A percentile compares a stretch with the other conserved stretches of the same genome.
Evolutionary conservation across 2,329 filamentous ascomycete genomes (phyloP).

Genomic region (Arthrobotrys musiformis): DNA sequence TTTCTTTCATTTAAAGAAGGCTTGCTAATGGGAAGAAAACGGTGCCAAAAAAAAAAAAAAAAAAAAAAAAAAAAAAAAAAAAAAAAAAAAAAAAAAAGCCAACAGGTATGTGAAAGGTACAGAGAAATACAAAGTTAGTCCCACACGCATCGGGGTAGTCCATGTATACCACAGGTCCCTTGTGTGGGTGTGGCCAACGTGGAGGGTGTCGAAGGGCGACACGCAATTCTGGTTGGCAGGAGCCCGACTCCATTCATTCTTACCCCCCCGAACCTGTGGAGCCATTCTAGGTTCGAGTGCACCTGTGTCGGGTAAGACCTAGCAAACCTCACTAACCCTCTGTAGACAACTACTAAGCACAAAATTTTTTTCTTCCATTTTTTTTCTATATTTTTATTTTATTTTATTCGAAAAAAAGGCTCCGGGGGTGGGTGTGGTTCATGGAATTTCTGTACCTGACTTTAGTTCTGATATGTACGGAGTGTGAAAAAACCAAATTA

Average conservation of each 20-base stretch:
- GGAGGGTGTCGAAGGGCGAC: constrained; percentile 37
- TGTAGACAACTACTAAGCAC: background rate
- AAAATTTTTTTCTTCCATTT: constrained; percentile 37
- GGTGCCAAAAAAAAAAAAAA: background rate
- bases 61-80: constrained; percentile 2
- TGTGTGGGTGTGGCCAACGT: constrained; percentile 34
- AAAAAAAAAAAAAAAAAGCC: constrained; percentile 9
- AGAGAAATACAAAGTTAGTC: constrained; percentile 35
- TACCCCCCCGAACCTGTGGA: constrained; percentile 25
- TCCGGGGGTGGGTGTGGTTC: constrained; percentile 36
- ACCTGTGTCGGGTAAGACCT: constrained; percentile 50
- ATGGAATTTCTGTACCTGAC: constrained; percentile 35
- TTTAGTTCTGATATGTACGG: constrained; percentile 23
- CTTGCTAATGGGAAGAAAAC: constrained; percentile 25
- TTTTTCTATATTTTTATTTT: no score
- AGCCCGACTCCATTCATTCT: constrained; percentile 15
- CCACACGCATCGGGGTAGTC: constrained; percentile 14
- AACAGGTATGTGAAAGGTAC: constrained; percentile 45
- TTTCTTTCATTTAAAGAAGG: constrained; percentile 9
- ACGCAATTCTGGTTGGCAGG: constrained; percentile 49
- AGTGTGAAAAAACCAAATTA: constrained; percentile 29
- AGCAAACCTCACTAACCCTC: constrained; percentile 17
- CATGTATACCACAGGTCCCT: constrained; percentile 24
- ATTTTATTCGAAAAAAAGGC: no score
- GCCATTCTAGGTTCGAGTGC: constrained; percentile 36